Conservation (phyloP, 2,329 filamentous ascomycete genomes). For the Aspergillus fischeri region DNA sequence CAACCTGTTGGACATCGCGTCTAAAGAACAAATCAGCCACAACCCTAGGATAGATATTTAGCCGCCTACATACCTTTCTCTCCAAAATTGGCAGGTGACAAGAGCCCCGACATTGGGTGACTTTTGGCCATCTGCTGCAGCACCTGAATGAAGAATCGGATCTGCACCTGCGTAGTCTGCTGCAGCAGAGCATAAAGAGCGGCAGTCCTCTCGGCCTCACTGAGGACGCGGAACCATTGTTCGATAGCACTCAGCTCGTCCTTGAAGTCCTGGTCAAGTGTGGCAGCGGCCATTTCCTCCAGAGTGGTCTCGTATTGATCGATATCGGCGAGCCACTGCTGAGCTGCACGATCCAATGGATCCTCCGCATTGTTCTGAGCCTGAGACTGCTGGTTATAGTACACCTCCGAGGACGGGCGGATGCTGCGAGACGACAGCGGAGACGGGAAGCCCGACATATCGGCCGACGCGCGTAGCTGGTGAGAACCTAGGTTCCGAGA, state of each 20-base stretch:
- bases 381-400: constrained; percentile 72
- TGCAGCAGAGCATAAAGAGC: constrained; percentile 92
- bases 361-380: constrained; percentile 71
- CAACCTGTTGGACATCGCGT: constrained; percentile 93
- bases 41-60: constrained; percentile 5
- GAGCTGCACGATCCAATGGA: constrained; percentile 84
- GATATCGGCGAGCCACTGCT: constrained; percentile 98
- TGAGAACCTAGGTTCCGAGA: constrained; percentile 74
- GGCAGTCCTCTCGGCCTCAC: constrained; percentile 92
- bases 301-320: constrained; percentile 98
- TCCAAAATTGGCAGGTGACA: constrained; percentile 87
- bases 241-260: constrained; percentile 98
- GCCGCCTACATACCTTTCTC: constrained; percentile 71
- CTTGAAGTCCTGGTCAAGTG: constrained; percentile 99
- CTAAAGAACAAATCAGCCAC: constrained; percentile 44
- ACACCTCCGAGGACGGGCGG: constrained; percentile 89
- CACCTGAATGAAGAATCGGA: constrained; percentile 98
- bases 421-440: constrained; percentile 72
- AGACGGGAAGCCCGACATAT: constrained; percentile 81
- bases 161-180: constrained; percentile 98
- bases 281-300: constrained; percentile 97
- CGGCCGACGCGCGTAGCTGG: constrained; percentile 89
- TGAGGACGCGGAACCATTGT: constrained; percentile 98
- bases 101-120: constrained; percentile 91
- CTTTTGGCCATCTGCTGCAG: constrained; percentile 98